A percentile compares a stretch with the other conserved stretches of the same genome.
Conservation (phyloP, 164 flowering plant genomes). For the Kalanchoe fedtschenkoi region DNA sequence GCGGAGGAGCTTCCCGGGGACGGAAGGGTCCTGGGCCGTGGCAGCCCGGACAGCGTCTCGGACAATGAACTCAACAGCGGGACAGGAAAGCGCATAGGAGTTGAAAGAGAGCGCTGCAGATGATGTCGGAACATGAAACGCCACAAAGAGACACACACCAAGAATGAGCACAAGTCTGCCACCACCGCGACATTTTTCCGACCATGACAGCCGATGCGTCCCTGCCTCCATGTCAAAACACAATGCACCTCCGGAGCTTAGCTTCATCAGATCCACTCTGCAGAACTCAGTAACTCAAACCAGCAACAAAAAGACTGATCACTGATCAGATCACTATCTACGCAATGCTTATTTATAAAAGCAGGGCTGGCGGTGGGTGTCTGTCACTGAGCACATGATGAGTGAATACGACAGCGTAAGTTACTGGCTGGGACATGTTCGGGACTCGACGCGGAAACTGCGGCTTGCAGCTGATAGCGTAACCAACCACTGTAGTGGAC, state of each 20-base stretch:
- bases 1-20: slow-evolving; percentile 74
- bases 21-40: slow-evolving; percentile 34
- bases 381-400: neutral
- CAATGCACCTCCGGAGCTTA: neutral
- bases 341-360: no score
- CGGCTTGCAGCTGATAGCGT: neutral
- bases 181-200: neutral
- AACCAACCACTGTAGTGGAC: no score
- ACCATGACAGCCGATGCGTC: neutral
- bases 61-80: slow-evolving; percentile 54
- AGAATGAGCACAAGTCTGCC: neutral
- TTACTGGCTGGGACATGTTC: neutral
- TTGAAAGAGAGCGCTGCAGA: slow-evolving; percentile 26
- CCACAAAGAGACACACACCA: neutral
- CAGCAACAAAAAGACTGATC: no score
- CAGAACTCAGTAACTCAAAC: neutral
- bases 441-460: neutral
- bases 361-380: no score
- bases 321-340: no score
- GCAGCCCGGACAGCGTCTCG: slow-evolving; percentile 57
- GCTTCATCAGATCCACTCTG: neutral
- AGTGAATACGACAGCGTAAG: neutral
- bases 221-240: neutral
- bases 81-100: slow-evolving; percentile 60
- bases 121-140: slow-evolving; percentile 10